Conservation (phyloP, 2,329 filamentous ascomycete species). For the Rugonectria rugulosa region DNA sequence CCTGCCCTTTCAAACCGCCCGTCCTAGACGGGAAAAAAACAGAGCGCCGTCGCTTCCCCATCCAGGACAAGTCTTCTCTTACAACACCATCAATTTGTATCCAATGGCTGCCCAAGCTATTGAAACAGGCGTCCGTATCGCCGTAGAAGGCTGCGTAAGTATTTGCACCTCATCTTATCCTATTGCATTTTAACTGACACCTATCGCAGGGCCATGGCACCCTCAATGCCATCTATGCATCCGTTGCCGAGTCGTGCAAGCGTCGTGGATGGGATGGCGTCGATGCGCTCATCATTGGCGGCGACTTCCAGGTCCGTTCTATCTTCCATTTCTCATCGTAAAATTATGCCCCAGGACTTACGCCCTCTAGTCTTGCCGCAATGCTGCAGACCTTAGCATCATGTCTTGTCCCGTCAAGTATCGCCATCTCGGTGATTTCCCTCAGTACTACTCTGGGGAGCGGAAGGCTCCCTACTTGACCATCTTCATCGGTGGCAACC, state of each 20-base stretch:
- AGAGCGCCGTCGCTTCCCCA: no score
- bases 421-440: slow-evolving; percentile 88
- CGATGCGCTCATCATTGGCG: slow-evolving; percentile 92
- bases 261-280: slow-evolving; percentile 80
- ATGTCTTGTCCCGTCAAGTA: slow-evolving; percentile 93
- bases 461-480: slow-evolving; percentile 86
- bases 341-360: slow-evolving; percentile 2
- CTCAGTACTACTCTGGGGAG: slow-evolving; percentile 87
- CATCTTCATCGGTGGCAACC: slow-evolving; percentile 92
- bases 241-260: slow-evolving; percentile 73
- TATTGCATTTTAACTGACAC: slow-evolving; percentile 17
- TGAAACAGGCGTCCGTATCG: slow-evolving; percentile 71
- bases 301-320: slow-evolving; percentile 81
- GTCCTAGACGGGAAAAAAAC: slow-evolving; percentile 23
- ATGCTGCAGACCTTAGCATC: slow-evolving; percentile 84
- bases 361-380: slow-evolving; percentile 75
- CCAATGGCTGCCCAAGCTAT: slow-evolving; percentile 44
- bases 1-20: no score
- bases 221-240: slow-evolving; percentile 88
- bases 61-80: no score
- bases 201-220: slow-evolving; percentile 82
- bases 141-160: slow-evolving; percentile 85
- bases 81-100: slow-evolving; percentile 14
- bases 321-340: neutral
- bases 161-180: neutral